These are phyloP conservation scores for Penicillium sp. DNA, from an alignment of 2,329 filamentous ascomycete genomes.

Conservation along the genomic window DNA sequence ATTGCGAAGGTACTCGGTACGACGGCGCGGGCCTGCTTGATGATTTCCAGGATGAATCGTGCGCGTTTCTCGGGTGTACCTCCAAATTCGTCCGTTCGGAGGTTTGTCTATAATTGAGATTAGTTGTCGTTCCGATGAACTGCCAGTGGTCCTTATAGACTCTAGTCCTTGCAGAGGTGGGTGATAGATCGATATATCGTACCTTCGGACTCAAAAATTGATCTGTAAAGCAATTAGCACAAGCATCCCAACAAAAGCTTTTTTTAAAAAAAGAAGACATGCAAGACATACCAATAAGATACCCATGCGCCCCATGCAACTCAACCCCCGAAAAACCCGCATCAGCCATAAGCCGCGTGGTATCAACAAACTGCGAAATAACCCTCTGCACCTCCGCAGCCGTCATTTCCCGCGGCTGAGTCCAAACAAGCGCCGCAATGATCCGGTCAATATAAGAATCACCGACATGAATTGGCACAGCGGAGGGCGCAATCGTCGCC, in stretches of 20 bases:
- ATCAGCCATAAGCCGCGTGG: conserved; percentile 55
- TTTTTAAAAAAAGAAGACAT: neutral
- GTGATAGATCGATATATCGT: no score
- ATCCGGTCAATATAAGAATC: conserved; percentile 42
- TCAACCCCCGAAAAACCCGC: conserved; percentile 59
- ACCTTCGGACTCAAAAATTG: conserved; percentile 46
- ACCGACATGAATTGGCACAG: conserved; percentile 46
- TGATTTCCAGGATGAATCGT: conserved; percentile 51
- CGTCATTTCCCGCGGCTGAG: conserved; percentile 62
- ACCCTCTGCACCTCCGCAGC: conserved; percentile 58
- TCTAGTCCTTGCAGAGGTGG: no score
- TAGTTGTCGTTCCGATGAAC: no score
- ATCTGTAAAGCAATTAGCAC: conserved; percentile 23
- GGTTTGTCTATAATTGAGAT: conserved; percentile 44
- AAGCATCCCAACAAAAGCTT: neutral
- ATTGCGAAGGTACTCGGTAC: conserved; percentile 51
- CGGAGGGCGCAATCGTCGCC: conserved; percentile 42
- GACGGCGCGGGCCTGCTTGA: conserved; percentile 46
- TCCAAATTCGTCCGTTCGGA: conserved; percentile 54
- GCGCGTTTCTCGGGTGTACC: conserved; percentile 52
- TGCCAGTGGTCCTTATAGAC: no score
- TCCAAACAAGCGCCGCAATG: conserved; percentile 37
- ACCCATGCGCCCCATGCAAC: conserved; percentile 59
- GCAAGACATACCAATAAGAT: conserved; percentile 44
- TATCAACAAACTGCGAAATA: conserved; percentile 57